Evolutionary conservation across 257 asterid species (phyloP).

Genomic region (Catharanthus roseus): DNA sequence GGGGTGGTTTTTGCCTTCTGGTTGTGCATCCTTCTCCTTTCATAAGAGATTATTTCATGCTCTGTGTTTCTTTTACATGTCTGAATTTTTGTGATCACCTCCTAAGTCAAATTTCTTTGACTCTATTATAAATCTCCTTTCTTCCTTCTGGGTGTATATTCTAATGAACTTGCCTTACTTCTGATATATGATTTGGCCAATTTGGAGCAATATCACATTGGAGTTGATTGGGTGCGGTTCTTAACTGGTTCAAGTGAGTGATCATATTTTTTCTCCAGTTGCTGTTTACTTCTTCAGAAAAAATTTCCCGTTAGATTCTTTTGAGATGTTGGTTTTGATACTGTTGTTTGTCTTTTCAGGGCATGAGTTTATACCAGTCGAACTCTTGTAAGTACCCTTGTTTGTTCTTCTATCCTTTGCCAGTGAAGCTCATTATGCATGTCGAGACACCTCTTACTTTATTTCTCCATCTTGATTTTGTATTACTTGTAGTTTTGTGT

Average conservation of each 20-base stretch:
- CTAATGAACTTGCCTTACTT: conserved; percentile 35
- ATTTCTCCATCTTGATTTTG: neutral
- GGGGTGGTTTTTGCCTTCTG: neutral
- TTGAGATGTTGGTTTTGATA: conserved; percentile 24
- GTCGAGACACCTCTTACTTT: neutral
- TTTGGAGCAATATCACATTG: conserved; percentile 63
- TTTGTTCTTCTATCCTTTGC: conserved; percentile 1
- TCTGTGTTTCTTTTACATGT: conserved; percentile 1
- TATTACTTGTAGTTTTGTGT: neutral
- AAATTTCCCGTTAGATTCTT: neutral
- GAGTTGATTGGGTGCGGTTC: conserved; percentile 57
- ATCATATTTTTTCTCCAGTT: conserved; percentile 15
- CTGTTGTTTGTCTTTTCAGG: conserved; percentile 40
- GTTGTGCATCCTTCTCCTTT: neutral
- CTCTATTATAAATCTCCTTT: neutral
- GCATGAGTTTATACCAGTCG: conserved; percentile 25
- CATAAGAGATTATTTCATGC: neutral
- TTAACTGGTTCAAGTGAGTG: conserved; percentile 50
- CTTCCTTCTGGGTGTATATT: conserved; percentile 7
- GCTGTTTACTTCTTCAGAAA: conserved; percentile 1
- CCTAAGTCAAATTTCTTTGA: conserved; percentile 1
- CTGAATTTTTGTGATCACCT: neutral
- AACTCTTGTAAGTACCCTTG: conserved; percentile 39
- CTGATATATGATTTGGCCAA: conserved; percentile 75
- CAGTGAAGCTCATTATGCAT: conserved; percentile 1